Percentiles rank a stretch among this genome's conserved stretches.
phyloP scores from a whole-genome alignment of 2,329 filamentous ascomycete species.

The Beauveria asiatica region DNA sequence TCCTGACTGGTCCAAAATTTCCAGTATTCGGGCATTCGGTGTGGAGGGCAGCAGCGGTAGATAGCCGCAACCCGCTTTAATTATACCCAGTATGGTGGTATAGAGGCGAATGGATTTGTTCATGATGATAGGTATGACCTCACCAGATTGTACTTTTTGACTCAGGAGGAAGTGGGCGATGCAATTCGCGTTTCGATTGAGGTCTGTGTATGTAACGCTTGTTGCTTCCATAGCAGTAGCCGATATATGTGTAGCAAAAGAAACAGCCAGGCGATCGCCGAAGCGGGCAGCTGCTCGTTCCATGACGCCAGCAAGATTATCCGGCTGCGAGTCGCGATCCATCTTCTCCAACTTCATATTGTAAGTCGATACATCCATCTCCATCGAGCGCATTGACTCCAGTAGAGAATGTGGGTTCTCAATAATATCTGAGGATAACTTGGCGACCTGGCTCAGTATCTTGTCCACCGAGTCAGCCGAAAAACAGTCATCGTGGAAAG shows the following conservation, averaged over 20 bases:
- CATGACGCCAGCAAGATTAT: slow-evolving; percentile 57
- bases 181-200: slow-evolving; percentile 57
- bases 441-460: slow-evolving; percentile 54
- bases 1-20: slow-evolving; percentile 54
- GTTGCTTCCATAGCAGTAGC: slow-evolving; percentile 21
- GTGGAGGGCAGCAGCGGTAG: slow-evolving; percentile 71
- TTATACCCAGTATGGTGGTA: slow-evolving; percentile 60
- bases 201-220: slow-evolving; percentile 51
- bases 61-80: slow-evolving; percentile 71
- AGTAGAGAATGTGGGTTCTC: slow-evolving; percentile 15
- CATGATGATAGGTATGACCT: slow-evolving; percentile 65
- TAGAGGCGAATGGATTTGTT: slow-evolving; percentile 70
- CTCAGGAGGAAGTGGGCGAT: slow-evolving; percentile 48
- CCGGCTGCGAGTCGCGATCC: slow-evolving; percentile 28
- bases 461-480: slow-evolving; percentile 44
- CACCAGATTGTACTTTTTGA: slow-evolving; percentile 38
- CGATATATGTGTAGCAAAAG: slow-evolving; percentile 4
- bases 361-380: neutral
- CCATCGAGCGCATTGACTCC: neutral
- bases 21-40: slow-evolving; percentile 49
- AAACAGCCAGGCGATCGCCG: neutral
- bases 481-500: slow-evolving; percentile 41
- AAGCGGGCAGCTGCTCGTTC: slow-evolving; percentile 21
- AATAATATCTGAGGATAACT: slow-evolving; percentile 30
- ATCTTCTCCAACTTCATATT: slow-evolving; percentile 4